Evolutionary conservation across 1,139 yeast genomes (phyloP), one percentile per base, ranked within the genome.

Genomic region (Yamadazyma oceani): DNA sequence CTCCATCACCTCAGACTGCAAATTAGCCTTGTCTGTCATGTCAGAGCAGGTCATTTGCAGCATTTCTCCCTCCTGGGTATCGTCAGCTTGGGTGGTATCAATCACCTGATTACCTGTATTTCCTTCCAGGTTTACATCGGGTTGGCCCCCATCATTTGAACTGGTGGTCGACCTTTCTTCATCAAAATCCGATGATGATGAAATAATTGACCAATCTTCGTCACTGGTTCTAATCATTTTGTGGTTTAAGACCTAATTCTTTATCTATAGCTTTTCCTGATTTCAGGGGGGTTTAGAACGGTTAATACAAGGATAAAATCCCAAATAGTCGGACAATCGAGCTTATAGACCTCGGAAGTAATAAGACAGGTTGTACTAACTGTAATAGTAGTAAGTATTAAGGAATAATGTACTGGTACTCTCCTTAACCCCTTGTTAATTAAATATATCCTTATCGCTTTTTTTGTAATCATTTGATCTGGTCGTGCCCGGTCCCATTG

Each of bases 181-280:
- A 32, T 62, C 71, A 33, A 63, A 43, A 35, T 69, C 75, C 1
- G 75, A 69, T 16, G 68, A 67, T 3, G 72, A 66, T 10, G 73
- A 67, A 26, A 70, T 70, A 31, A 70, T 65, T 3, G 75, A 64
- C 76, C 76, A 70, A 36, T 69, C 75, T 52, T 70, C 76, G 35
- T 61, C 66, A 30, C 38, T 27, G 4, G 25, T 15, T 26, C 34
- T 38, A 28, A 34, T 37, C 42, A 43, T 42, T 15, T n/a, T 26
- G 13, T 26, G 12, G 9, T 5, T 21, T 21, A 10, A 21, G 23
- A 7, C 23, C 7, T 7, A 21, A 21, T n/a, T n/a, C n/a, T n/a
- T n/a, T n/a, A n/a, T n/a, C n/a, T n/a, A n/a, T n/a, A n/a, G n/a
- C n/a, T n/a, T n/a, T n/a, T n/a, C n/a, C n/a, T n/a, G n/a, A n/a